A percentile compares a stretch with the other conserved stretches of the same genome.
Evolutionary conservation across 331 rosid genomes (phyloP).

Genomic region (Ulmus americana): DNA sequence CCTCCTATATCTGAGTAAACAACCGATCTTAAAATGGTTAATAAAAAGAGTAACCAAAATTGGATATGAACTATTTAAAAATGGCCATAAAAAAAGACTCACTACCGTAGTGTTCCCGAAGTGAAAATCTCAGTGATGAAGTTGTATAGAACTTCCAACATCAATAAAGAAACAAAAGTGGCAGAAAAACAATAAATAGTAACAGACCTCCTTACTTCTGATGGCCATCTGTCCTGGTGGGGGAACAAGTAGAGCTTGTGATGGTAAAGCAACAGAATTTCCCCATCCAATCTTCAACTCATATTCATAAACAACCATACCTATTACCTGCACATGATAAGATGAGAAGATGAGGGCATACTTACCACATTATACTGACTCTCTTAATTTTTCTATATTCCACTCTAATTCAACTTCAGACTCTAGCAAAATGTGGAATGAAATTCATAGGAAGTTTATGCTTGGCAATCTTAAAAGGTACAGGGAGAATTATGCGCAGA

Average conservation of each 20-base stretch:
- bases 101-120: constrained; percentile 91
- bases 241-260: constrained; percentile 97
- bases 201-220: constrained; percentile 94
- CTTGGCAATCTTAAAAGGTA: background rate
- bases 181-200: background rate
- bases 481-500: background rate
- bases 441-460: background rate
- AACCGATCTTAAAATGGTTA: constrained; percentile 4
- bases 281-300: constrained; percentile 99
- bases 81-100: constrained; percentile 29
- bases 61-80: background rate
- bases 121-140: constrained; percentile 96
- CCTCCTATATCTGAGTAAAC: constrained; percentile 55
- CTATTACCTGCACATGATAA: constrained; percentile 53
- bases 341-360: background rate
- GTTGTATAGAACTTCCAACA: constrained; percentile 30
- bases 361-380: background rate
- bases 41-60: background rate
- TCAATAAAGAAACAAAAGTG: background rate
- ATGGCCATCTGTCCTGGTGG: constrained; percentile 99
- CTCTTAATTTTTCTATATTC: background rate
- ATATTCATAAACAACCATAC: constrained; percentile 94
- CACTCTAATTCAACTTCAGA: background rate
- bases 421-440: background rate
- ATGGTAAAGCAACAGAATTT: constrained; percentile 93